Percentiles rank a stretch among this genome's conserved stretches.
These are phyloP conservation scores for Fonsecaea erecta DNA, from an alignment of 2,329 filamentous ascomycete species.

Conservation along the genomic window DNA sequence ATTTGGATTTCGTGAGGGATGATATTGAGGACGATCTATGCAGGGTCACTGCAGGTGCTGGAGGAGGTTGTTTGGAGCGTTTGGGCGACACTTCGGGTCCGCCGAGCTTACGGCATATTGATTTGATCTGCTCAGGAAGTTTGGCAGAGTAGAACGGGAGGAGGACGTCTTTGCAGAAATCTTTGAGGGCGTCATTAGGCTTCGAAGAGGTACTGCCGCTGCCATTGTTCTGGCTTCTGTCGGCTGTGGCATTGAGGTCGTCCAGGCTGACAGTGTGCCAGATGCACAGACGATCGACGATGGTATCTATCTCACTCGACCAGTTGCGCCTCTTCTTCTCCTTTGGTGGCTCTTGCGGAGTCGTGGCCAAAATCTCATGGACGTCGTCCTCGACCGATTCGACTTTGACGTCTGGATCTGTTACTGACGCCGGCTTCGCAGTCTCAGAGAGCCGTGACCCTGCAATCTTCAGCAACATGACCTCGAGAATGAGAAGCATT, in stretches of 20 bases:
- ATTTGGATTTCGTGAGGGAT: conserved; percentile 40
- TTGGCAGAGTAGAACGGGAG: conserved; percentile 56
- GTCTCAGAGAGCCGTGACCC: conserved; percentile 22
- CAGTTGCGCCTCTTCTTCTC: conserved; percentile 53
- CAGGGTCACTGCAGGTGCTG: conserved; percentile 39
- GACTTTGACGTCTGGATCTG: conserved; percentile 48
- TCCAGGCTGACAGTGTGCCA: conserved; percentile 55
- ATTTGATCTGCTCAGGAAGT: conserved; percentile 53
- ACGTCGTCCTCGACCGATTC: conserved; percentile 39
- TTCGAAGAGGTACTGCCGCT: conserved; percentile 26
- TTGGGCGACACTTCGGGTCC: conserved; percentile 46
- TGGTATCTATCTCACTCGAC: conserved; percentile 51
- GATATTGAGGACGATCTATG: conserved; percentile 55
- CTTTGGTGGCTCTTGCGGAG: conserved; percentile 41
- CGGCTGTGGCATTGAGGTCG: conserved; percentile 41
- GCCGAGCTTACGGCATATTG: conserved; percentile 54
- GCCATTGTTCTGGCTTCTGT: conserved; percentile 12
- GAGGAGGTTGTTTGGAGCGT: conserved; percentile 34
- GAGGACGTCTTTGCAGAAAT: conserved; percentile 57
- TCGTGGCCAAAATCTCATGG: conserved; percentile 27
- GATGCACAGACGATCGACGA: conserved; percentile 56
- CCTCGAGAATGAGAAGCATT: conserved; percentile 55
- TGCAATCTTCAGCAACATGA: conserved; percentile 49
- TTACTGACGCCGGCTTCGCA: conserved; percentile 42
- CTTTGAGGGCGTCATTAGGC: conserved; percentile 52